Evolutionary conservation across 163 green algal species (phyloP), one percentile per base, ranked within the genome.

Genomic region (Scenedesmus sp.): DNA sequence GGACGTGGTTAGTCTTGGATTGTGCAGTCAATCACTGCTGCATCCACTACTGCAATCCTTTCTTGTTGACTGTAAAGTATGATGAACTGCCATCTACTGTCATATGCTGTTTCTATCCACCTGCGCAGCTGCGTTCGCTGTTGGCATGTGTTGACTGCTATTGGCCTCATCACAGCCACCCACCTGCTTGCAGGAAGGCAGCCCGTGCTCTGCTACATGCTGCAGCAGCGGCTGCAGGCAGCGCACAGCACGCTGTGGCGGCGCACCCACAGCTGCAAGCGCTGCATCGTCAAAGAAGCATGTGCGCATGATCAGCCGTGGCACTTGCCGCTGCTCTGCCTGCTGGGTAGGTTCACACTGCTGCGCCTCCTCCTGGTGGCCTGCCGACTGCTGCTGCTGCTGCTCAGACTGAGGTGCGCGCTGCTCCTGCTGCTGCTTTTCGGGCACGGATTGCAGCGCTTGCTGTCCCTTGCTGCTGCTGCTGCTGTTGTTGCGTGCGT

Each of bases 231-330:
- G 15, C 6, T 59, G 46, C 4, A 92, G 34, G 12, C 3, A 73
- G 54, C 26, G 52, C 4, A 54, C 34, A 77, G 76, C 59, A 1
- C 62, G 52, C 57, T 9, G 9, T 1, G 73, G 64, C 23, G 55
- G 10, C 3, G 54, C 10, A 2, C 82, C 64, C 12, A 82, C 82
- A 13, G 70, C 91, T 26, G 54, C 87, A 10, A 92, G 23, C 55
- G 91, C 89, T 3, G 89, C 92, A 60, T 94, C 91, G 46, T 95
- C 94, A 57, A 95, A 94, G 46, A 93, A 94, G 20, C 76, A 55
- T 0, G 94, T 95, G 23, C 92, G 92, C 92, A 95, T 93, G 56
- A 94, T 89, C 46, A 95, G 46, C 5, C 94, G 92, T 0, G 90
- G 74, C 16, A 95, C 91, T 12, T 85, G 74, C n/a, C 92, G 82